Evolutionary conservation across 2,329 filamentous ascomycete species (phyloP), one percentile per base, ranked within the genome.

Genomic region (Acrocalymma vagum): DNA sequence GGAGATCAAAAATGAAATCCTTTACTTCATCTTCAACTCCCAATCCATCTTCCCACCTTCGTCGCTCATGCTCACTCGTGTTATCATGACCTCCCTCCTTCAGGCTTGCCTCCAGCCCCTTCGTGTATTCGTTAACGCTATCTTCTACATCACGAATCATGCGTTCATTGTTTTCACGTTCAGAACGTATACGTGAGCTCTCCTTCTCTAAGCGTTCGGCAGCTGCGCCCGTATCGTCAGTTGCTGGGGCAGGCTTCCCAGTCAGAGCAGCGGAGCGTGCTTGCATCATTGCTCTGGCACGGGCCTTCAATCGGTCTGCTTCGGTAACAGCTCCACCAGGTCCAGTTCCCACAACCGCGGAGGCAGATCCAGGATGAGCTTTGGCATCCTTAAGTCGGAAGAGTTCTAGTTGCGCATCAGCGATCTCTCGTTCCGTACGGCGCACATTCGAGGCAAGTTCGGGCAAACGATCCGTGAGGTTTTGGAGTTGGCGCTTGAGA

Each of bases 121-220:
- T 84, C 34, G 89, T 83, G 64, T 96, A 96, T 39, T 95, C 92
- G 18, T 86, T 86, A 29, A 97, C 92, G 60, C 92, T 96, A 28
- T 97, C 94, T 66, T 99, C 94, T 2, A 99, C 93, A 70, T 99
- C 94, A 38, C 85, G 85, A 16, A 96, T 93, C 93, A 99, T 96
- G 42, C 88, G 85, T 71, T 99, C 94, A 58, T 97, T 96, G 58
- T 90, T 89, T 66, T 97, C 93, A 58, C 88, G 88, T 63, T 99
- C 94, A 9, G 85, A 86, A 67, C 85, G 85, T 32, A 92, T 82
- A 54, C 85, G 87, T 49, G 88, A 84, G 55, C 78, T 94, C 72
- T 99, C 93, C 55, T 95, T 88, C 67, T 97, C 94, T 11, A 97
- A 72, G 22, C 94, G 84, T 72, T 90, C 88, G 30, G 91, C 85